Evolutionary conservation across 192 early-diverging fungal species (phyloP).

Genomic region (Rhizophagus sp.): DNA sequence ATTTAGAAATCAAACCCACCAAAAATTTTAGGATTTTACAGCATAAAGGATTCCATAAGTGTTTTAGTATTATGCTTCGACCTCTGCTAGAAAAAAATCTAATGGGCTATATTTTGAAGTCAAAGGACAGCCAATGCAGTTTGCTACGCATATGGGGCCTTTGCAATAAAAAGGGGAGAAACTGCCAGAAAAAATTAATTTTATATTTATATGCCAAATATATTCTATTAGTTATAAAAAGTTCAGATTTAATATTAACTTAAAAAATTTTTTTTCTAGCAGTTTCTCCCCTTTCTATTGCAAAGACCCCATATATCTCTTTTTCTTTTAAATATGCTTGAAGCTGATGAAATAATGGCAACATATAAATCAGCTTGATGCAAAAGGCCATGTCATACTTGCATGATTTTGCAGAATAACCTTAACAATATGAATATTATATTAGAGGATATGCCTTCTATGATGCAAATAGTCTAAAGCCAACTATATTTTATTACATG

Average conservation of each 20-base stretch:
- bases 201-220: too few species aligned
- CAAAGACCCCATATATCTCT: not conserved
- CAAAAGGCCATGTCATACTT: not conserved
- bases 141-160: not conserved
- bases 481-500: too few species aligned
- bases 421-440: not conserved
- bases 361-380: not conserved
- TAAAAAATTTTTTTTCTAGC: too few species aligned
- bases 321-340: slow-evolving; percentile 1
- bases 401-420: not conserved
- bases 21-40: too few species aligned
- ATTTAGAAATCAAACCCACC: not conserved
- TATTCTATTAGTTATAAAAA: too few species aligned
- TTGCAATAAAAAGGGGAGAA: too few species aligned
- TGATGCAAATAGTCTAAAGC: too few species aligned
- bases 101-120: not conserved
- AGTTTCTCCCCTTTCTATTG: too few species aligned
- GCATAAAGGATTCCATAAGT: too few species aligned
- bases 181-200: too few species aligned
- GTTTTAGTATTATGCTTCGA: too few species aligned
- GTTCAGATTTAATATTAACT: too few species aligned
- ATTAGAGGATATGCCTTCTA: not conserved
- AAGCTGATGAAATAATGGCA: not conserved
- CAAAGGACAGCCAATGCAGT: not conserved
- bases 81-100: not conserved